A percentile compares a stretch with the other conserved stretches of the same genome.
phyloP scores from a whole-genome alignment of 108 stramenopile species.

The Poteriospumella lacustris region DNA sequence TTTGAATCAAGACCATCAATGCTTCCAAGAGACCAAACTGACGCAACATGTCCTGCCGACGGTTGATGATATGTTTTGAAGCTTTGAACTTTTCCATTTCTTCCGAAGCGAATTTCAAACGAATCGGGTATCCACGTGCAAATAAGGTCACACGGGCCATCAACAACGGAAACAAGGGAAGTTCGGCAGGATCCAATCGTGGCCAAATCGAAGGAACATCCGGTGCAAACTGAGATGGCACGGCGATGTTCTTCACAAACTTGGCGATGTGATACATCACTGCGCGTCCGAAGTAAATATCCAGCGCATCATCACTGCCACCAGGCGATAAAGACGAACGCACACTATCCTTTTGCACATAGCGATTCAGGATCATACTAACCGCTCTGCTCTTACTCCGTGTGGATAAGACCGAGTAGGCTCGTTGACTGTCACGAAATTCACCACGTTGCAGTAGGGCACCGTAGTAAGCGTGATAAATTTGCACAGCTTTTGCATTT shows the following conservation, averaged over 20 bases:
- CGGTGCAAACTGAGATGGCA: not conserved
- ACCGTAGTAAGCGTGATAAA: not conserved
- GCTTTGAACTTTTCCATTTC: not conserved
- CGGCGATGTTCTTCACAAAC: not conserved
- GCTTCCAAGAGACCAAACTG: not conserved
- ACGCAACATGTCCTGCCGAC: not conserved
- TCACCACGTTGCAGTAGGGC: not conserved
- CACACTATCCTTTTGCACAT: not conserved
- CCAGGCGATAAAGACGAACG: not conserved
- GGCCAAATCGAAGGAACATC: not conserved
- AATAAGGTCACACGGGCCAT: not conserved
- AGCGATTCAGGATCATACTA: not conserved
- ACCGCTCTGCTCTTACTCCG: not conserved
- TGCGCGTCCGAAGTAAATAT: not conserved
- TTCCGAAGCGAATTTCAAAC: not conserved
- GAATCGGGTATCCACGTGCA: not conserved
- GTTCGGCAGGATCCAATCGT: not conserved
- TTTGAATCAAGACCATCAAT: not conserved
- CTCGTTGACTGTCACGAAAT: not conserved
- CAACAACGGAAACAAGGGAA: not conserved
- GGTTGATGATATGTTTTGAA: not conserved
- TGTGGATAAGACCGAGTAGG: not conserved
- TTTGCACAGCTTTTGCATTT: conserved; percentile 12
- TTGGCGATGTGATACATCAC: not conserved
- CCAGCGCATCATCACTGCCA: not conserved